phyloP scores from a whole-genome alignment of 768 basidiomycete genomes.

The Mycena olivaceomarginata region DNA sequence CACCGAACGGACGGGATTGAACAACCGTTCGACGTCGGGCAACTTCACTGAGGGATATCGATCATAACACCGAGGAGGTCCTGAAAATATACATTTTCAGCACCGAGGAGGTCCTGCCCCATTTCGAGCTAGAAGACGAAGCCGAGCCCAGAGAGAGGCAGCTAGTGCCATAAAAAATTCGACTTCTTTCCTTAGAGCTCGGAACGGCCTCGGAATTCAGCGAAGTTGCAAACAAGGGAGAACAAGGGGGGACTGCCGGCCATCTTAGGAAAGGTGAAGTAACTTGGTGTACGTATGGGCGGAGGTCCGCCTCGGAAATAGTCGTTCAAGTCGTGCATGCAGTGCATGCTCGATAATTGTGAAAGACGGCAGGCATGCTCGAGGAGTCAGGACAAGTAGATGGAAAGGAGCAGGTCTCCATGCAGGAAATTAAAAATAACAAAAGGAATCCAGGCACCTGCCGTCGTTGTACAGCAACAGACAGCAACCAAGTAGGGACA shows the following conservation, averaged over 20 bases:
- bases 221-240: slow-evolving; percentile 16
- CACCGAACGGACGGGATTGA: background rate
- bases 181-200: slow-evolving; percentile 35
- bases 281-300: slow-evolving; percentile 27
- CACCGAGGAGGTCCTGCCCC: slow-evolving; percentile 6
- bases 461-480: no score
- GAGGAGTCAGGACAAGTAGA: background rate
- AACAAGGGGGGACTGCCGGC: background rate
- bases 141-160: slow-evolving; percentile 24
- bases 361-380: background rate
- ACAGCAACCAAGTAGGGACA: background rate
- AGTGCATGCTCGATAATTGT: background rate
- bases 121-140: slow-evolving; percentile 35
- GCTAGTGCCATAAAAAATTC: slow-evolving; percentile 30
- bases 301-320: slow-evolving; percentile 11
- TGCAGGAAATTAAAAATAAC: slow-evolving; percentile 15
- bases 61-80: no score
- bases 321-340: background rate
- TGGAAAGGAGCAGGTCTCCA: slow-evolving; percentile 14
- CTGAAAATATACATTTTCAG: background rate
- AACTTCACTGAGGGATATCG: background rate
- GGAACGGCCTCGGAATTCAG: slow-evolving; percentile 29
- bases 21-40: background rate
- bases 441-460: background rate
- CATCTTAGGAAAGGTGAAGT: slow-evolving; percentile 16